These are phyloP conservation scores for Tetracladium marchalianum DNA, from an alignment of 495 filamentous ascomycete genomes.

Conservation along the genomic window DNA sequence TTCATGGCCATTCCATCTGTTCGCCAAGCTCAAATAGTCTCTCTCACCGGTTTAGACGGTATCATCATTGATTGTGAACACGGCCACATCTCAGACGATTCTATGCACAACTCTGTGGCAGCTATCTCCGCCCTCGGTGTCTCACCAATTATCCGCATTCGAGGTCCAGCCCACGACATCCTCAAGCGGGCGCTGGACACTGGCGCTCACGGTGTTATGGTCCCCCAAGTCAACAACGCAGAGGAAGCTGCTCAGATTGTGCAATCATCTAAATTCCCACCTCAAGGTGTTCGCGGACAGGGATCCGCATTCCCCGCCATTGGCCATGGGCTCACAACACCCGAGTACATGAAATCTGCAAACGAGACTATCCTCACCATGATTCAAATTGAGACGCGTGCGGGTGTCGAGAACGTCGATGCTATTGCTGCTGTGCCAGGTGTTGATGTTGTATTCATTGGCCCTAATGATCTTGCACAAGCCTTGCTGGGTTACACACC, in stretches of 20 bases:
- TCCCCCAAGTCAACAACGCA: conserved; percentile 30
- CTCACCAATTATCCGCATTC: conserved; percentile 32
- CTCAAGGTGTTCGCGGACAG: conserved; percentile 21
- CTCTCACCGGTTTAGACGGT: conserved; percentile 29
- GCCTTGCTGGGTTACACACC: conserved; percentile 24
- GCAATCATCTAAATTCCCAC: conserved; percentile 20
- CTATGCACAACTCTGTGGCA: conserved; percentile 54
- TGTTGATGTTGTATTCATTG: conserved; percentile 27
- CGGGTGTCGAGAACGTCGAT: conserved; percentile 25
- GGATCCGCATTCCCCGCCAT: conserved; percentile 23
- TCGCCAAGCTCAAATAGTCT: conserved; percentile 27
- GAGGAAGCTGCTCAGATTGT: conserved; percentile 25
- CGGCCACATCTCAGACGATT: conserved; percentile 33
- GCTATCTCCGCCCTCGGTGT: conserved; percentile 33
- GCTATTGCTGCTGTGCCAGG: conserved; percentile 22
- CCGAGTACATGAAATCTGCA: conserved; percentile 25
- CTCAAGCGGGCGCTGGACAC: conserved; percentile 31
- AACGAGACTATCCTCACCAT: conserved; percentile 26
- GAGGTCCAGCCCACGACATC: conserved; percentile 5
- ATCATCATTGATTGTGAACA: conserved; percentile 25
- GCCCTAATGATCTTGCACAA: conserved; percentile 27
- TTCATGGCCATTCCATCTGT: conserved; percentile 31
- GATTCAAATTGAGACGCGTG: conserved; percentile 25
- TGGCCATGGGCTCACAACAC: conserved; percentile 23
- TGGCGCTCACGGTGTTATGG: conserved; percentile 33